Evolutionary conservation across 2,329 filamentous ascomycete species (phyloP), one percentile per base, ranked within the genome.

Genomic region (Claviceps sp.): DNA sequence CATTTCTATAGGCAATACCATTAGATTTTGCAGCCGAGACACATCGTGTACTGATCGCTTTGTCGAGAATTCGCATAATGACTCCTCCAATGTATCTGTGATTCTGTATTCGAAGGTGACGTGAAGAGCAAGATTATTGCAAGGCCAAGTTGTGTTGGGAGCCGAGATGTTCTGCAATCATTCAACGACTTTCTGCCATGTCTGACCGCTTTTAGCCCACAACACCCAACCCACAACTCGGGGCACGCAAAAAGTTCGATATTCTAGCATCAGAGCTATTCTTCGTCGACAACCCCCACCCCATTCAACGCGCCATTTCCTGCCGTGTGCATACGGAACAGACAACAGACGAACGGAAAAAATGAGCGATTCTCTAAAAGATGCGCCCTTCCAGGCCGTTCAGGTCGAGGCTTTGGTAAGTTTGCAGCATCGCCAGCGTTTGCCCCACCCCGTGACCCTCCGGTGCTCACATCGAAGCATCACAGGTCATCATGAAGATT

Each of bases 381-480:
- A 88, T 68, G 72, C 73, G 68, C 81, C 87, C 69, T 78, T 94
- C 72, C 86, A 84, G 77, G 80, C 88, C 71, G 88, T 96, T 64
- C 89, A 95, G 76, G 85, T 97, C 66, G 90, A 95, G 77, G 89
- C 91, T 65, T 77, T 97, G 77, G 91, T 95, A 79, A 68, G 83
- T 67, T 55, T 55, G 60, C 52, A 55, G 56, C 52, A 40, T 52
- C 24, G 14, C 47, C 48, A 44, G 26, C 47, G 26, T 63, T 43
- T 24, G 62, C 65, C 66, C 67, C 68, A 67, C 67, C 64, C 64
- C 55, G 54, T 57, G 58, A 57, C 59, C 57, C 51, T 59, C 53
- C 62, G 60, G 55, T 56, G 55, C 53, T 48, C 47, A 54, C 42
- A 34, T 22, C 16, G n/a, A 38, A 48, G 44, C 37, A 42, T 42